Conservation (phyloP, 148 eudicot genomes). For the Camellia sinensis region DNA sequence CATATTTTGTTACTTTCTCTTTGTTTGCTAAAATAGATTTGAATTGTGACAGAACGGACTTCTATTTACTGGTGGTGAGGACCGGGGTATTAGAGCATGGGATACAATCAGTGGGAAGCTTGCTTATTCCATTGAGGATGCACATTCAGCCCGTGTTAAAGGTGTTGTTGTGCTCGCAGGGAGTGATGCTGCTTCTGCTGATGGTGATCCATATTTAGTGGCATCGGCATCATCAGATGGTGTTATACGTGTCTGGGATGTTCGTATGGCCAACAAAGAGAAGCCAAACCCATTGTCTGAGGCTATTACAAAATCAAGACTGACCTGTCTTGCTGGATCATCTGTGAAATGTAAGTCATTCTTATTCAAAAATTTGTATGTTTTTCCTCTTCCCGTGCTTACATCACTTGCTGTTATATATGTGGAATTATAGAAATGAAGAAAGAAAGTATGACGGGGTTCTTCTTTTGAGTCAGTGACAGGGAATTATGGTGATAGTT, state of each 20-base stretch:
- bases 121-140: constrained; percentile 73
- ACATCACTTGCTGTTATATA: not conserved
- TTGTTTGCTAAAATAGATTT: not conserved
- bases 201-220: constrained; percentile 56
- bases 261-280: constrained; percentile 51
- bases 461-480: not conserved
- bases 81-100: constrained; percentile 76
- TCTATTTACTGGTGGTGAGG: constrained; percentile 87
- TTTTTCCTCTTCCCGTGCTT: not conserved
- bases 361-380: not conserved
- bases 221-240: constrained; percentile 98
- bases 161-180: constrained; percentile 76
- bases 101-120: constrained; percentile 67
- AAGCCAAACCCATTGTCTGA: constrained; percentile 65
- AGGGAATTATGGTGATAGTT: too few species aligned
- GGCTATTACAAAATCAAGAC: constrained; percentile 74
- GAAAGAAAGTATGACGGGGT: too few species aligned
- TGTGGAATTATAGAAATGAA: not conserved
- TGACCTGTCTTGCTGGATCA: constrained; percentile 96
- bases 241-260: constrained; percentile 86
- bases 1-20: not conserved
- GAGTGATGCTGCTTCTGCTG: constrained; percentile 32
- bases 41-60: constrained; percentile 60
- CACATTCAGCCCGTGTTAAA: constrained; percentile 86
- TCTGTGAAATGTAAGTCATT: constrained; percentile 66